phyloP scores from a whole-genome alignment of 192 early-diverging fungal species.

The Mortierella claussenii region DNA sequence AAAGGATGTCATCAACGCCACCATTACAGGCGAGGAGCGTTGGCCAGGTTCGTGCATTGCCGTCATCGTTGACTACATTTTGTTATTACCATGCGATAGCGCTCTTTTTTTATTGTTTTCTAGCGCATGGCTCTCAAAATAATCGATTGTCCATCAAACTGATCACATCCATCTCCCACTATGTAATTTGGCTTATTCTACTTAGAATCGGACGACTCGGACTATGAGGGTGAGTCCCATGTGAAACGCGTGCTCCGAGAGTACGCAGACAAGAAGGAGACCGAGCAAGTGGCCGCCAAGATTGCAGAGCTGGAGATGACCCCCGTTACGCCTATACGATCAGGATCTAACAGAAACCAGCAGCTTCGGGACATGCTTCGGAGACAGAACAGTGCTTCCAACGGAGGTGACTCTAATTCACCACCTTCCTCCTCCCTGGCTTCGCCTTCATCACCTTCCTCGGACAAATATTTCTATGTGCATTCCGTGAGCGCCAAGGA shows the following conservation, averaged over 20 bases:
- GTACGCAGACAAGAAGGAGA: slow-evolving; percentile 21
- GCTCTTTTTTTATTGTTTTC: background rate
- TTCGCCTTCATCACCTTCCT: slow-evolving; percentile 8
- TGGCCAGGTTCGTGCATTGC: slow-evolving; percentile 54
- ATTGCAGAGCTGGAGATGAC: slow-evolving; percentile 35
- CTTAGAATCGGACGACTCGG: slow-evolving; percentile 44
- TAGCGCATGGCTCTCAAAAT: background rate
- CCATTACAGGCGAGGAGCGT: slow-evolving; percentile 47
- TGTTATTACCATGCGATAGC: background rate
- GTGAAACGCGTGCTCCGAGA: slow-evolving; percentile 34
- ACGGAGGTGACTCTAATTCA: background rate
- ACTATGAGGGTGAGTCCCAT: slow-evolving; percentile 47
- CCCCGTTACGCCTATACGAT: background rate
- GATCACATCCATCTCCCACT: no score
- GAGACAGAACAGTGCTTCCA: background rate
- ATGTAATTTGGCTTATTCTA: background rate
- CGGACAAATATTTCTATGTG: slow-evolving; percentile 10
- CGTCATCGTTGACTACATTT: background rate
- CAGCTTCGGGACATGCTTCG: slow-evolving; percentile 4
- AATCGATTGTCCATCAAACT: background rate
- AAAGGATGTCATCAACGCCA: slow-evolving; percentile 47
- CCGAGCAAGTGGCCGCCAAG: slow-evolving; percentile 7
- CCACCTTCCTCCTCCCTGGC: background rate
- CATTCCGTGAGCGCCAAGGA: slow-evolving; percentile 11
- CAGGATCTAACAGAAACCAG: slow-evolving; percentile 2